Conservation (phyloP, 371 early-diverging fungal genomes). For the Cokeromyces recurvatus region DNA sequence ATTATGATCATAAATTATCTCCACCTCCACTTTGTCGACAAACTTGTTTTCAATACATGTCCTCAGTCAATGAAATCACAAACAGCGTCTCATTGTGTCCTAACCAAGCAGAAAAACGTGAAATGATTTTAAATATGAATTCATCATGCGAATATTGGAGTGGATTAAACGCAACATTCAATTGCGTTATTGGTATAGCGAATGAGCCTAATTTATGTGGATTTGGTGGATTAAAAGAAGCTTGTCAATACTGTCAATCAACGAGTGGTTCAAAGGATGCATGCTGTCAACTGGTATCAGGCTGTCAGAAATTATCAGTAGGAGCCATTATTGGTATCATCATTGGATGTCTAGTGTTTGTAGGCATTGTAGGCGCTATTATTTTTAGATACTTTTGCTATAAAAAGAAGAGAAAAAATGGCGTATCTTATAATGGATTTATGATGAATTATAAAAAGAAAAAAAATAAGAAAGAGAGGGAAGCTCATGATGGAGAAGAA, state of each 20-base stretch:
- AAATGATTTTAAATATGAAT: constrained; percentile 12
- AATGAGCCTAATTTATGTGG: constrained; percentile 45
- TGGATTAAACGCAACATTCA: constrained; percentile 27
- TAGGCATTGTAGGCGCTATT: constrained; percentile 7
- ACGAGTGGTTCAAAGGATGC: constrained; percentile 17
- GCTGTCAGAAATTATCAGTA: constrained; percentile 14
- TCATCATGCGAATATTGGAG: constrained; percentile 32
- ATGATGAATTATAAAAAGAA: background rate
- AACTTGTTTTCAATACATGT: constrained; percentile 33
- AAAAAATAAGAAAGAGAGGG: no score
- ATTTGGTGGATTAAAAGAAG: constrained; percentile 13
- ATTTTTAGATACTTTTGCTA: constrained; percentile 4
- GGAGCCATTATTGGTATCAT: constrained; percentile 28
- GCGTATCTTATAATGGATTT: background rate
- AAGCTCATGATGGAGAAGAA: background rate
- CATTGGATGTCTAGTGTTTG: constrained; percentile 14
- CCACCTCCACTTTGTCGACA: constrained; percentile 36
- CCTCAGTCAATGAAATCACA: constrained; percentile 25
- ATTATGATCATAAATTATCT: constrained; percentile 19
- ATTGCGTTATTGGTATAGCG: constrained; percentile 30
- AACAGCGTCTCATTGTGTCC: constrained; percentile 7
- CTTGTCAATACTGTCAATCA: constrained; percentile 30
- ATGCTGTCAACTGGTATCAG: constrained; percentile 24
- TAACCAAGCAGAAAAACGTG: constrained; percentile 12
- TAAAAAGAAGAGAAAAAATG: constrained; percentile 1